These are phyloP conservation scores for Trichosanthes cucumerina DNA, from an alignment of 306 rosid species.

Conservation along the genomic window DNA sequence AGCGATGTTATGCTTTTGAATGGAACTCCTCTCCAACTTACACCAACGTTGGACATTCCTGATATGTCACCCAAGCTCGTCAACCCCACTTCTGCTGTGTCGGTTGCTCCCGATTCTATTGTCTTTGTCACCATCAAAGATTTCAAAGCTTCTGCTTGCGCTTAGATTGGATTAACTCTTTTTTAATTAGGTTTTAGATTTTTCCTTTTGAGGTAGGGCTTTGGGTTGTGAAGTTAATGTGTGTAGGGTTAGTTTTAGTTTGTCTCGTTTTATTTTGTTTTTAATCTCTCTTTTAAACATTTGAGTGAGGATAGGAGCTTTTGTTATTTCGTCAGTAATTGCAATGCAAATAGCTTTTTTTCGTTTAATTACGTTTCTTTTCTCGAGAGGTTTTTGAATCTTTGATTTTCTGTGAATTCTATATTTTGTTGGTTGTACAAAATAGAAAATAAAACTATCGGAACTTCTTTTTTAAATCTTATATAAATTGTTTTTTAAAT, in stretches of 20 bases:
- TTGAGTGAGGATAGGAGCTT: too few species aligned
- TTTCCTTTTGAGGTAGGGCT: background rate
- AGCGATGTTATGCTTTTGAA: constrained; percentile 38
- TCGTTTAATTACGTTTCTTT: too few species aligned
- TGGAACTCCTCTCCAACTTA: constrained; percentile 36
- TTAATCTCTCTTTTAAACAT: too few species aligned
- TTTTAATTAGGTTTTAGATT: background rate
- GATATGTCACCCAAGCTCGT: constrained; percentile 30
- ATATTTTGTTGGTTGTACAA: too few species aligned
- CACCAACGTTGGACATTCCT: constrained; percentile 28
- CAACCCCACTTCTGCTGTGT: constrained; percentile 24
- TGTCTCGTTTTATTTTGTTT: too few species aligned
- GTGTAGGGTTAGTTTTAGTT: background rate
- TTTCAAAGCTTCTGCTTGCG: constrained; percentile 42
- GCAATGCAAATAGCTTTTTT: too few species aligned
- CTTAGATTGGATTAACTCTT: background rate
- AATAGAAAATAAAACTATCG: too few species aligned
- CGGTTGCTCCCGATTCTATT: constrained; percentile 27
- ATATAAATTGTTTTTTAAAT: too few species aligned
- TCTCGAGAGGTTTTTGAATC: too few species aligned
- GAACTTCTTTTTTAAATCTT: too few species aligned
- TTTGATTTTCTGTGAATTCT: too few species aligned
- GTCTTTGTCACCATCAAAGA: constrained; percentile 30
- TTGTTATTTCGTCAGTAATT: too few species aligned
- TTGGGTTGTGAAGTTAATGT: background rate